Evolutionary conservation across 2,329 filamentous ascomycete species (phyloP), one percentile per base, ranked within the genome.

Genomic region (Fusarium chuoi): DNA sequence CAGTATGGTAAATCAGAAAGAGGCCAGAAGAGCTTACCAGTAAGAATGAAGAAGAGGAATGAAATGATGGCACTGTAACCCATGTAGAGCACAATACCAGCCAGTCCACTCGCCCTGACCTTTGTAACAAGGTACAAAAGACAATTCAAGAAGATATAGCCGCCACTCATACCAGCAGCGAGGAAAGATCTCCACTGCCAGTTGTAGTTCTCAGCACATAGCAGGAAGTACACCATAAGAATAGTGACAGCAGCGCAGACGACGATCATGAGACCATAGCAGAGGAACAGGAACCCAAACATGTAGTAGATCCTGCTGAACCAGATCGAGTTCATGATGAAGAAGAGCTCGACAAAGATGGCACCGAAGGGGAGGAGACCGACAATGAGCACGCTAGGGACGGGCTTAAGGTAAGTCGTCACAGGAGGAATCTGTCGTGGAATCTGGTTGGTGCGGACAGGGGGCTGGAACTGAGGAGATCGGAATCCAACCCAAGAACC

Each of bases 251-350:
- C 92, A 0, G 96, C 96, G 67, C 93, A 95, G 3, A 96, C 98
- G 78, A 98, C 93, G 77, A 98, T 94, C 95, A 99, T 98, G 56
- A 99, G 89, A 17, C 94, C 95, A 80, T 98, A 99, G 87, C 95
- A 98, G 64, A 99, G 89, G 87, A 99, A 99, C 41, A 99, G 87
- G 88, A 99, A 99, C 28, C 96, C 96, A 79, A 99, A 99, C 96
- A 99, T 99, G 89, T 99, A 99, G 88, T 99, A 99, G 75, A 99
- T 96, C 84, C 96, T 94, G 86, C 92, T 96, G 84, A 97, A 98
- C 96, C 96, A 99, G 81, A 99, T 96, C 33, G 94, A 97, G 84
- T 92, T 97, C 94, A 99, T 97, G 86, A 99, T 98, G 84, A 98
- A 98, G 88, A 98, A 98, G 6, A 99, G 91, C 85, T 99, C 96